Evolutionary conservation across 768 basidiomycete species (phyloP), one percentile per base, ranked within the genome.

Genomic region (Sarcodon sp.): DNA sequence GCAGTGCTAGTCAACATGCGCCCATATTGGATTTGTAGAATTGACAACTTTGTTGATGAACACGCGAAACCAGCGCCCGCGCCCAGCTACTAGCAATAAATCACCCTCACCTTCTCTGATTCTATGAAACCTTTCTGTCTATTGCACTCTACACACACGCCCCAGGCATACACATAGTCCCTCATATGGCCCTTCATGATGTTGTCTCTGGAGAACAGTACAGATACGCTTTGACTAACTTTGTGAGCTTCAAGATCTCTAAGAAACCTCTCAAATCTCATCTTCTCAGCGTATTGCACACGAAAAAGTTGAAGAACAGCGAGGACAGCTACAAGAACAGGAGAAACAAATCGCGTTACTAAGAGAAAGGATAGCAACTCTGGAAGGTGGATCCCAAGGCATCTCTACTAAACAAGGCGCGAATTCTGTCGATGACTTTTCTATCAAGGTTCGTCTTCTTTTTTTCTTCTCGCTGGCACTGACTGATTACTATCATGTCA

Each of bases 231-330:
- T 68, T 90, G 55, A 78, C 81, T 21, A 87, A 90, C 61, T 90
- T 90, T 56, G 87, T 56, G 21, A 32, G 54, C 51, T 5, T 32
- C 41, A 31, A 15, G 32, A 11, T 43, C 7, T 9, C 12, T 33
- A 38, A 21, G 27, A 15, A 43, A 43, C 32, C 31, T 12, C 33
- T 11, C 8, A 9, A 13, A 41, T 13, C 16, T 13, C 4, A 27
- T 41, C 2, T 4, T 7, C 13, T 33, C 59, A 87, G 87, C 76
- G 85, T 47, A 84, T 89, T 60, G 87, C 87, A 31, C 87, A 90
- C 68, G 82, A 89, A 63, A 88, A 85, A 62, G 87, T 90, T 54
- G 87, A 90, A 61, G 76, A 83, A 55, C 87, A 90, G 59, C 70
- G 87, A 9, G 58, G 57, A 10, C 86, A 90, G 57, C 73, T 90